Evolutionary conservation across 176 grass and related monocot genomes (phyloP), one percentile per base, ranked within the genome.

Genomic region (Rhynchospora pubera): DNA sequence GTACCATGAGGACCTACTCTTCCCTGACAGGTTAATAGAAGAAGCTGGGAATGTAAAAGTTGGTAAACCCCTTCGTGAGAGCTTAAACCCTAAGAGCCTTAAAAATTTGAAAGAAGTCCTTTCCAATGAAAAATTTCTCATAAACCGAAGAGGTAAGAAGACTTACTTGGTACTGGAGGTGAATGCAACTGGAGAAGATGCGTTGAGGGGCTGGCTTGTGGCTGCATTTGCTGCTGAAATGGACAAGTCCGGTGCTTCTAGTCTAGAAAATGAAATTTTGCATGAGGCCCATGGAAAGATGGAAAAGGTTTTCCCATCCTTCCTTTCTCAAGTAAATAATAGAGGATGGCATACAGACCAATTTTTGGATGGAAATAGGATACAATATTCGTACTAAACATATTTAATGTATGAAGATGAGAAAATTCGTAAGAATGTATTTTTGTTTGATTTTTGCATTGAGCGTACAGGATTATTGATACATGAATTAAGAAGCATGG

Each of bases 261-360:
- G 83, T 65, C 84, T 84, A 1, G 75, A 79, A 2, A 65, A 85
- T 13, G n/a, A 83, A 1, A 84, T 86, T 63, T 83, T 95, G 5
- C 44, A n/a, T 0, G 86, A 85, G 18, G 93, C 97, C 42, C 89
- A 87, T 18, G 77, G 83, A 68, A 99, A 83, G 71, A 96, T 93
- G 91, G 86, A 87, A 79, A 85, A 1, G 2, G 70, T 93, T 23
- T 96, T 96, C 32, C 91, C 93, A 21, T 5, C 64, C 19, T 99
- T 99, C 43, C 46, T 93, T 30, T 88, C 84, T 28, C 82, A 93
- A 28, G 76, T 99, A 15, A 91, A 81, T 91, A 80, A 34, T 21
- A 93, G 84, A 50, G 97, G 97, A 3, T 99, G 97, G 97, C 86
- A 96, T 83, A 95, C 91, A 0, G 93, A 93, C 61, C 93, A 99